phyloP scores from a whole-genome alignment of 1,284 basidiomycete genomes.

The Inonotus hispidus region DNA sequence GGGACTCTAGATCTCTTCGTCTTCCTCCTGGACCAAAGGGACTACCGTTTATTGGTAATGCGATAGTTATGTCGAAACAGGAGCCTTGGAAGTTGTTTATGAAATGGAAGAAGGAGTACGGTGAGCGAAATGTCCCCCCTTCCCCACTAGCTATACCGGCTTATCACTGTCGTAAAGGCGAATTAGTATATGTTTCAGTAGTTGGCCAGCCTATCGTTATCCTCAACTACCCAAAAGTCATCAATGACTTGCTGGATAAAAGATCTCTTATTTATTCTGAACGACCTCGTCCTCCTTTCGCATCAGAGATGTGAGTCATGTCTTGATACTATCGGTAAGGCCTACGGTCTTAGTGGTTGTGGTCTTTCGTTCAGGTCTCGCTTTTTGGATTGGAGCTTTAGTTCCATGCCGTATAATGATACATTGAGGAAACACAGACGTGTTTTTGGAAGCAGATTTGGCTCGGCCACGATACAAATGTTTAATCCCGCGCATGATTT shows the following conservation, averaged over 20 bases:
- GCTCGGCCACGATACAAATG: constrained; percentile 22
- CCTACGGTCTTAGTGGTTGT: background rate
- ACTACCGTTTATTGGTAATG: constrained; percentile 46
- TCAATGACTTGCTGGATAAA: constrained; percentile 36
- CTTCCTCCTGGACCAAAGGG: constrained; percentile 49
- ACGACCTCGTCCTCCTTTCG: constrained; percentile 27
- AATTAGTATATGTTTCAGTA: constrained; percentile 31
- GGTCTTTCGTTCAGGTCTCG: constrained; percentile 6
- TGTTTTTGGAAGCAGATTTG: constrained; percentile 13
- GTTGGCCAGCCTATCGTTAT: constrained; percentile 32
- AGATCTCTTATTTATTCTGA: constrained; percentile 35
- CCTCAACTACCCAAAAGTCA: constrained; percentile 31
- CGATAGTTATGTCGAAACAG: constrained; percentile 47
- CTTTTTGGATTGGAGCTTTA: constrained; percentile 22
- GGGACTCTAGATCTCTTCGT: constrained; percentile 18
- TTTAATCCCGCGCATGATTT: constrained; percentile 26
- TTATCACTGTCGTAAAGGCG: constrained; percentile 15
- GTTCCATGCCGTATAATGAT: constrained; percentile 25
- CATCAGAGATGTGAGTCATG: constrained; percentile 24
- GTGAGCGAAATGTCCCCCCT: background rate
- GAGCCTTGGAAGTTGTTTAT: constrained; percentile 51
- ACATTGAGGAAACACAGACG: constrained; percentile 28
- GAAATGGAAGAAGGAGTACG: constrained; percentile 37
- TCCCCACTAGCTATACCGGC: too few relatives aligned
- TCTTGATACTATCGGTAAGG: background rate